A percentile compares a stretch with the other conserved stretches of the same genome.
These are phyloP conservation scores for Fremontodendron californicum DNA, from an alignment of 345 rosid genomes.

Conservation along the genomic window DNA sequence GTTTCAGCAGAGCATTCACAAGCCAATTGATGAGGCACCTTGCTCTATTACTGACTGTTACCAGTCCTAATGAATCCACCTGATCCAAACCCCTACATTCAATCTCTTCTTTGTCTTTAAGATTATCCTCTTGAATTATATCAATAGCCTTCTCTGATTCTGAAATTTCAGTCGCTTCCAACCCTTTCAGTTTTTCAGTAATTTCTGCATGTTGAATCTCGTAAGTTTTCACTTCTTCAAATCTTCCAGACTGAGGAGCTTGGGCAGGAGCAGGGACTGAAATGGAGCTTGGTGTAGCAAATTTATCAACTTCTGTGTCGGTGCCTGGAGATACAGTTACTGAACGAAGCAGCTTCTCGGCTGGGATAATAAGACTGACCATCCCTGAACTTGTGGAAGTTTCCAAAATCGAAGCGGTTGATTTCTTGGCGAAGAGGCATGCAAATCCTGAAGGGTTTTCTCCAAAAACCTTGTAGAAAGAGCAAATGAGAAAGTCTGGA, in stretches of 20 bases:
- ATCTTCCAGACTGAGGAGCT: conserved; percentile 13
- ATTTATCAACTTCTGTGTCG: conserved; percentile 27
- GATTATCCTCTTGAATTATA: conserved; percentile 10
- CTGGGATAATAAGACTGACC: conserved; percentile 68
- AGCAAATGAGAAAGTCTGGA: conserved; percentile 82
- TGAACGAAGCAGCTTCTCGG: conserved; percentile 31
- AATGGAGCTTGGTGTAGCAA: conserved; percentile 37
- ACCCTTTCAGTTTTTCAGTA: conserved; percentile 20
- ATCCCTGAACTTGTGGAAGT: conserved; percentile 56
- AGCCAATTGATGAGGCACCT: conserved; percentile 92
- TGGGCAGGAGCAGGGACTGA: conserved; percentile 38
- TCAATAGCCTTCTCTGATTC: conserved; percentile 20
- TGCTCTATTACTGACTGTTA: conserved; percentile 55
- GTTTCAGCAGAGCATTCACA: conserved; percentile 72
- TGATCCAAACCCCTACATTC: conserved; percentile 70
- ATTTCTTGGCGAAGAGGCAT: conserved; percentile 86
- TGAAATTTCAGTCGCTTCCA: conserved; percentile 12
- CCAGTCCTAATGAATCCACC: conserved; percentile 67
- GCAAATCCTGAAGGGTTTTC: conserved; percentile 95
- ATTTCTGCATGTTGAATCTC: conserved; percentile 26
- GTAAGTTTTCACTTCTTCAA: conserved; percentile 26
- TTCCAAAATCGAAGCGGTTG: conserved; percentile 50
- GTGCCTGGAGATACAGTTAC: conserved; percentile 38
- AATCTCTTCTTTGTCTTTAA: conserved; percentile 19
- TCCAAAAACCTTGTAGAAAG: conserved; percentile 89